Evolutionary conservation across 2,329 filamentous ascomycete species (phyloP), one percentile per base, ranked within the genome.

Genomic region (Chaetomium sp.): DNA sequence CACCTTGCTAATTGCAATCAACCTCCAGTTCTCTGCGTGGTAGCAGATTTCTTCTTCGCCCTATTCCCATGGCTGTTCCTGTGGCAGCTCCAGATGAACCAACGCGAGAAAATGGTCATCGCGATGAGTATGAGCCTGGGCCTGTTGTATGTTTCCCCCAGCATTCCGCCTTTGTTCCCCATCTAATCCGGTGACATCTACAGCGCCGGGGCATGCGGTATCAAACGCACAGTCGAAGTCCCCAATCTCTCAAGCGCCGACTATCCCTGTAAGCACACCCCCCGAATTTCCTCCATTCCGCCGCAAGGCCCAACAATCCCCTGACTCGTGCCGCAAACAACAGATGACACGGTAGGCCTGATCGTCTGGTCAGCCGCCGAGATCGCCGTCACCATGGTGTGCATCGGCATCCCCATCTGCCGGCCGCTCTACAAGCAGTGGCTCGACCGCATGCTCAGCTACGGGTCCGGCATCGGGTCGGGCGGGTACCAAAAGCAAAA

Each of bases 321-420:
- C 49, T 51, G 27, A 51, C 25, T 1, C 12, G 2, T 2, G 0
- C 12, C 25, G 5, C 49, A 42, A n/a, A 50, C 3, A 6, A 8
- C 51, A 55, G 53, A 56, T 9, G 53, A 56, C 12, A 56, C 53
- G 25, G 53, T 56, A 2, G 53, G 53, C 31, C 53, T 56, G 16
- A 70, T 70, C 35, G 65, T 71, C 31, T 70, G 71, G 70, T 71
- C 69, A 25, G 66, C 68, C 19, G 65, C 66, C 47, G 71, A 72
- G 47, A 71, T 72, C 38, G 65, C 67, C 57, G 67, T 71, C 23
- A 71, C 53, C 21, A 56, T 56, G 53, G 7, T 56, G 21, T 56
- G 53, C 53, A 56, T 56, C 33, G 53, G 53, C 10, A 56, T 56
- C 33, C 53, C 53, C 53, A 23, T 56, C 31, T 56, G 53, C 53